Conservation (phyloP, 441 rosid genomes). For the Populus hybrid region DNA sequence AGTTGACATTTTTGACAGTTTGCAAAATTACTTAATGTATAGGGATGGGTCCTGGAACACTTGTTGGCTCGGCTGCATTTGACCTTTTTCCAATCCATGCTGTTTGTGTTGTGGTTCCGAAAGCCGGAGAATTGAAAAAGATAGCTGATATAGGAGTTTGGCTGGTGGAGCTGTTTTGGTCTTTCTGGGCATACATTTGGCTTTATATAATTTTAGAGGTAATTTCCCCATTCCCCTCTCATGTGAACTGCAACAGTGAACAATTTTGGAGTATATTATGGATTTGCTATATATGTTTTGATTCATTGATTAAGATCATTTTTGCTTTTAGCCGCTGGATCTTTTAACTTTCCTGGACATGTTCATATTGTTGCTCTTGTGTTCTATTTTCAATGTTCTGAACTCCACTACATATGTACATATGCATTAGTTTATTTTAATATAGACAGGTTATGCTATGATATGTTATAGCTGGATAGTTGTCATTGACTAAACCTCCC, state of each 20-base stretch:
- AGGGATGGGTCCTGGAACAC: conserved; percentile 99
- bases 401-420: neutral
- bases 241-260: neutral
- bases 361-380: neutral
- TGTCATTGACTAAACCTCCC: neutral
- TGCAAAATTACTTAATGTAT: conserved; percentile 10
- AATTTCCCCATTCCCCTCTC: conserved; percentile 11
- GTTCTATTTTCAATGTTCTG: neutral
- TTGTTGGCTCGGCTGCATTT: conserved; percentile 97
- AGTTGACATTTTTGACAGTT: neutral
- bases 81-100: conserved; percentile 96
- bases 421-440: neutral
- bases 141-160: conserved; percentile 92
- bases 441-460: neutral
- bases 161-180: conserved; percentile 95
- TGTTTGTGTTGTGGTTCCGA: conserved; percentile 90
- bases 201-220: conserved; percentile 90
- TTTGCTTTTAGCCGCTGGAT: neutral
- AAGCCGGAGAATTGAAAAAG: conserved; percentile 91
- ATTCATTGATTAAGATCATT: neutral
- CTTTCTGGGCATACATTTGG: conserved; percentile 98
- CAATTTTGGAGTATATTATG: neutral
- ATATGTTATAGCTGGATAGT: neutral
- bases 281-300: neutral
- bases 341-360: neutral